These are phyloP conservation scores for Globomyces pollinis-pini DNA, from an alignment of 192 early-diverging fungal genomes.

Conservation along the genomic window DNA sequence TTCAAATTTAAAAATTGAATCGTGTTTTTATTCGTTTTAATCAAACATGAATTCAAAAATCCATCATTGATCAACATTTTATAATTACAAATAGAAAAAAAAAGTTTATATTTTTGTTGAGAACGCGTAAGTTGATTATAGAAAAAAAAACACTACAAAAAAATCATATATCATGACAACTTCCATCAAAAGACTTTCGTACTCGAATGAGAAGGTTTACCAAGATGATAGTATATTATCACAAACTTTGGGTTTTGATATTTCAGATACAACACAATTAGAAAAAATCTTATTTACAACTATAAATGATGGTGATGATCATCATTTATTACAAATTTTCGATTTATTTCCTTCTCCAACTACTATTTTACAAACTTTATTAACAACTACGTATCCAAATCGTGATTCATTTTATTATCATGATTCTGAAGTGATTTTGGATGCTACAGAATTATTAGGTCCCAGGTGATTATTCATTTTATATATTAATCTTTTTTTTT, in stretches of 20 bases:
- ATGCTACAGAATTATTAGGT: slow-evolving; percentile 54
- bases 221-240: background rate
- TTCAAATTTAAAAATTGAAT: too few species aligned
- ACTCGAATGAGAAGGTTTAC: background rate
- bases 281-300: slow-evolving; percentile 26
- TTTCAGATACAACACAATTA: slow-evolving; percentile 12
- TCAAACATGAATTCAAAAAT: too few species aligned
- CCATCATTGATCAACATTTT: too few species aligned
- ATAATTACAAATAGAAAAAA: too few species aligned
- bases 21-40: too few species aligned
- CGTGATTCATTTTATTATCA: slow-evolving; percentile 43
- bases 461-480: slow-evolving; percentile 25
- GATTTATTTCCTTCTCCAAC: slow-evolving; percentile 15
- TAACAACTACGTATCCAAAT: slow-evolving; percentile 47
- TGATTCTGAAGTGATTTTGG: slow-evolving; percentile 49
- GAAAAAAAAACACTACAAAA: too few species aligned
- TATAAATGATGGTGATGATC: slow-evolving; percentile 29
- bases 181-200: too few species aligned
- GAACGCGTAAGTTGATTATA: too few species aligned
- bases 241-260: slow-evolving; percentile 1
- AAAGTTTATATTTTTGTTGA: too few species aligned
- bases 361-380: slow-evolving; percentile 28
- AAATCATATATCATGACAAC: too few species aligned
- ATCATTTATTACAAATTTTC: slow-evolving; percentile 18
- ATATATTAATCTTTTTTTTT: background rate